Conservation (phyloP, 148 eudicot genomes). For the Chenopodium suecicum region DNA sequence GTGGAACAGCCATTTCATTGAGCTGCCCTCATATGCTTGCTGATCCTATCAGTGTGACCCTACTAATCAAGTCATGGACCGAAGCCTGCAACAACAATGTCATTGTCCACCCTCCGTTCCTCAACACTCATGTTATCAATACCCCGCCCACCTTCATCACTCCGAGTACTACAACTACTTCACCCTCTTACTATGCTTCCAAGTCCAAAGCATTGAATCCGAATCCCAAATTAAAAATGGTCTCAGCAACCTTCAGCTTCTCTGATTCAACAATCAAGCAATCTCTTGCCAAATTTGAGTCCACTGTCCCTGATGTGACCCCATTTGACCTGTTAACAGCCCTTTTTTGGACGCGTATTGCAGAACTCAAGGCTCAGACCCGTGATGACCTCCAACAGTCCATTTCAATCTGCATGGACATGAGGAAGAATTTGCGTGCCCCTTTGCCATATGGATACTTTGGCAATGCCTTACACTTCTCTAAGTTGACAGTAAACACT, state of each 20-base stretch:
- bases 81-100: conserved; percentile 30
- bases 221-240: conserved; percentile 13
- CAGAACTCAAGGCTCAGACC: conserved; percentile 11
- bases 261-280: conserved; percentile 29
- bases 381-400: conserved; percentile 6
- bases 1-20: conserved; percentile 57
- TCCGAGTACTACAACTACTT: background rate
- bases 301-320: conserved; percentile 33
- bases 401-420: conserved; percentile 49
- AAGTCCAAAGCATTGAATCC: conserved; percentile 21
- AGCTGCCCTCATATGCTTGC: conserved; percentile 68
- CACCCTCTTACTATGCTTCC: conserved; percentile 21
- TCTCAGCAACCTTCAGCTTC: conserved; percentile 47
- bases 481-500: conserved; percentile 21
- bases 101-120: conserved; percentile 46
- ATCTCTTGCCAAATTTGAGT: conserved; percentile 27
- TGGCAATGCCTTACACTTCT: conserved; percentile 53
- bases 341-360: conserved; percentile 49
- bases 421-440: conserved; percentile 33
- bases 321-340: conserved; percentile 61
- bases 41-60: conserved; percentile 47
- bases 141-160: conserved; percentile 12
- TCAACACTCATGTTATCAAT: conserved; percentile 33
- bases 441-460: conserved; percentile 50
- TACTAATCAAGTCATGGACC: conserved; percentile 57